Evolutionary conservation across 192 early-diverging fungal species (phyloP).

Genomic region (Coemansia sp.): DNA sequence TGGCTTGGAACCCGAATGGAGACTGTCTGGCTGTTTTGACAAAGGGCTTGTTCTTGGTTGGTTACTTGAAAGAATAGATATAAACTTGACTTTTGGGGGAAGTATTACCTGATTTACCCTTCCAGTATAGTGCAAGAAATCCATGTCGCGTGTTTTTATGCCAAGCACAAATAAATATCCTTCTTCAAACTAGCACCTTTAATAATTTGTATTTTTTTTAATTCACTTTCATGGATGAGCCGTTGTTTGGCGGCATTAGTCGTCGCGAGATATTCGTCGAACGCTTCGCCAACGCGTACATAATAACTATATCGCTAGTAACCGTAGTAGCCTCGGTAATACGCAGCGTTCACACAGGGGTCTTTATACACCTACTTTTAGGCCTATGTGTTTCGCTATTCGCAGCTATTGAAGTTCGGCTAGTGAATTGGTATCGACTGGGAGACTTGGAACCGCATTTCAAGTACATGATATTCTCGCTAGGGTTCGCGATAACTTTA

Average conservation of each 20-base stretch:
- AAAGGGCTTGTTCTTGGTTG: conserved; percentile 46
- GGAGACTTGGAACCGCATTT: conserved; percentile 62
- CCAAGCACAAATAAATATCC: neutral
- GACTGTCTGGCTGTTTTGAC: conserved; percentile 36
- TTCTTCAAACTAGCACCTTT: neutral
- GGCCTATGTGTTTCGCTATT: conserved; percentile 32
- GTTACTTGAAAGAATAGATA: conserved; percentile 24
- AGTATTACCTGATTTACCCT: neutral
- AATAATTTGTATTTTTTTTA: neutral
- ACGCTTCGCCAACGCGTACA: conserved; percentile 33
- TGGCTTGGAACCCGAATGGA: conserved; percentile 51
- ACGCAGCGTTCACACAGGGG: conserved; percentile 24
- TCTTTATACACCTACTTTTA: conserved; percentile 33
- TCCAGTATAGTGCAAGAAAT: neutral
- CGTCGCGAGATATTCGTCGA: conserved; percentile 55
- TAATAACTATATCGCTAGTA: conserved; percentile 16
- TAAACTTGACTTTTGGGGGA: neutral
- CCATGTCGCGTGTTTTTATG: neutral
- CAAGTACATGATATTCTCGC: conserved; percentile 38
- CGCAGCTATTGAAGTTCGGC: conserved; percentile 47
- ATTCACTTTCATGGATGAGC: conserved; percentile 47
- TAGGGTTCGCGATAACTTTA: conserved; percentile 38
- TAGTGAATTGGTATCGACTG: conserved; percentile 60
- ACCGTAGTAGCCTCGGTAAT: conserved; percentile 29
- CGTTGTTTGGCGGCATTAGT: conserved; percentile 58